Percentiles rank a stretch among this genome's conserved stretches.
Conservation (phyloP, 768 basidiomycete species). For the Royoungia palumana region DNA sequence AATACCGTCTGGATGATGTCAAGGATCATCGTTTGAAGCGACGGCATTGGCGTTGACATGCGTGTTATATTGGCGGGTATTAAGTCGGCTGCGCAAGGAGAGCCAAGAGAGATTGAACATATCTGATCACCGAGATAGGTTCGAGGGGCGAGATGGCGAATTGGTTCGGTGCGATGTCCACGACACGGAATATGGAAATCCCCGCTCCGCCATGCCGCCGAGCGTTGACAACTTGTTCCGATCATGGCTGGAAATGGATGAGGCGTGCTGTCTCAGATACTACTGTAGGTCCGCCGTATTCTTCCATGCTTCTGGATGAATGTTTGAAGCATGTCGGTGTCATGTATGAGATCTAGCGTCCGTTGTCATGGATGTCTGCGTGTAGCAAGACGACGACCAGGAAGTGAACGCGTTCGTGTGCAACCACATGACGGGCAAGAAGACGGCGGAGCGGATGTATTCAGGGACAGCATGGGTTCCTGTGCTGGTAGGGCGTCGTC, state of each 20-base stretch:
- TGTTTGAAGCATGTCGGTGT: too few relatives aligned
- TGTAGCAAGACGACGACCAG: too few relatives aligned
- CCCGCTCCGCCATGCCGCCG: background rate
- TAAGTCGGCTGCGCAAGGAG: background rate
- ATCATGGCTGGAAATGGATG: slow-evolving; percentile 4
- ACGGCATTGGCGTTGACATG: background rate
- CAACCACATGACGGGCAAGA: too few relatives aligned
- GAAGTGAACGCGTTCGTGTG: too few relatives aligned
- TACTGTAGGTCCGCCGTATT: slow-evolving; percentile 3
- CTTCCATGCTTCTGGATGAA: slow-evolving; percentile 1
- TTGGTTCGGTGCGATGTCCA: background rate
- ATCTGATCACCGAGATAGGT: background rate
- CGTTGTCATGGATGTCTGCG: too few relatives aligned
- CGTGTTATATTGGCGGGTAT: background rate
- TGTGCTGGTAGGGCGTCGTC: too few relatives aligned
- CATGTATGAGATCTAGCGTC: too few relatives aligned
- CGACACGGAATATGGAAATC: background rate
- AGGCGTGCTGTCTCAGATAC: background rate
- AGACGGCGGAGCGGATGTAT: too few relatives aligned
- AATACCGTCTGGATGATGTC: too few relatives aligned
- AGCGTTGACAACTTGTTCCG: slow-evolving; percentile 4
- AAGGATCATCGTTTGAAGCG: slow-evolving; percentile 2
- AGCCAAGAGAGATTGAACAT: background rate
- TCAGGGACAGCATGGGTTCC: too few relatives aligned
- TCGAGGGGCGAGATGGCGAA: slow-evolving; percentile 1